Conservation (phyloP, 129 eudicot genomes). For the Helianthus tuberosus region DNA sequence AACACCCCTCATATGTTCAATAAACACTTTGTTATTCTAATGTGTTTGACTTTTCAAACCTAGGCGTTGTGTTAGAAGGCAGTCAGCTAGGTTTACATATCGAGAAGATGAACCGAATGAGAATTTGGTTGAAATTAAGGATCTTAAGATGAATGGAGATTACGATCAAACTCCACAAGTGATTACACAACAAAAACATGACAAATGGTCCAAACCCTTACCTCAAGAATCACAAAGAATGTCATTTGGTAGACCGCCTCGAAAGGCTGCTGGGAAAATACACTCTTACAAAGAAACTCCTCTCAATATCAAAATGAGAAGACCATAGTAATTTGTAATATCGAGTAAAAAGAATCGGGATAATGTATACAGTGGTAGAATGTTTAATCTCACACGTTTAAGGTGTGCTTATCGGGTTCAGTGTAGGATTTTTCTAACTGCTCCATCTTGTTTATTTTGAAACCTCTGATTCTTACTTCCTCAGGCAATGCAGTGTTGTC, state of each 20-base stretch:
- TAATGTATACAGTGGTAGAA: neutral
- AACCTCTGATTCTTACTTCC: constrained; percentile 87
- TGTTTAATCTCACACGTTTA: constrained; percentile 49
- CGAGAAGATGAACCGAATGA: constrained; percentile 36
- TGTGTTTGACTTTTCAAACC: neutral
- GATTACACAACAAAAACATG: constrained; percentile 11
- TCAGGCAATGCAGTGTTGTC: constrained; percentile 58
- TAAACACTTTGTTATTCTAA: neutral
- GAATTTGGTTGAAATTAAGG: constrained; percentile 58
- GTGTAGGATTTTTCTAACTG: constrained; percentile 63
- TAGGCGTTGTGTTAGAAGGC: constrained; percentile 73
- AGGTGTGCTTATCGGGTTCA: constrained; percentile 62
- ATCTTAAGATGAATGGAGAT: constrained; percentile 36
- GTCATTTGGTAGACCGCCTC: constrained; percentile 34
- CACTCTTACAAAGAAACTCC: constrained; percentile 77
- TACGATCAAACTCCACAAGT: constrained; percentile 22
- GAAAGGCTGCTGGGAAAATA: constrained; percentile 49
- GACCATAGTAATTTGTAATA: constrained; percentile 41
- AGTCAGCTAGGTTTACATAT: constrained; percentile 45
- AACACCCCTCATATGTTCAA: neutral
- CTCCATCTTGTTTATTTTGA: constrained; percentile 77
- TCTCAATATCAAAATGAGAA: constrained; percentile 65
- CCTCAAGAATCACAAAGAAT: constrained; percentile 26
- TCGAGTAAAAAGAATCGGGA: neutral
- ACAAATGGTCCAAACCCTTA: neutral